phyloP scores from a whole-genome alignment of 1,284 basidiomycete genomes.

The Malassezia sp. region DNA sequence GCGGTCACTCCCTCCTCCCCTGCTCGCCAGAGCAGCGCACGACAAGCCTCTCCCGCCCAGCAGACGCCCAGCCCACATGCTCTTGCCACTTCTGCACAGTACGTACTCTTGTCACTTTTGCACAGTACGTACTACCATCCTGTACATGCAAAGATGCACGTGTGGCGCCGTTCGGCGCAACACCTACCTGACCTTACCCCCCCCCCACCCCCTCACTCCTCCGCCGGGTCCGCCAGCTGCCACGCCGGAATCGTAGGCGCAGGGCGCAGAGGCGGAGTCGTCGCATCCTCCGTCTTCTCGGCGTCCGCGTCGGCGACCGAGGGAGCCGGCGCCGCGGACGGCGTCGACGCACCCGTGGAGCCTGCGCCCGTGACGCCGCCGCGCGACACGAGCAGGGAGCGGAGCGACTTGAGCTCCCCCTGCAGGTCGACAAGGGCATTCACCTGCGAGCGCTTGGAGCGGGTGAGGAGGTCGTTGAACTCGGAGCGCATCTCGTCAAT shows the following conservation, averaged over 20 bases:
- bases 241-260: conserved; percentile 41
- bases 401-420: conserved; percentile 85
- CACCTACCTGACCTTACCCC: too few relatives aligned
- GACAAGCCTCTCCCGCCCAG: too few relatives aligned
- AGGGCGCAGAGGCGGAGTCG: conserved; percentile 22
- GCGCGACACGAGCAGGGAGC: conserved; percentile 75
- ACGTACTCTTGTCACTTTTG: too few relatives aligned
- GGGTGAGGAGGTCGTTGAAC: conserved; percentile 90
- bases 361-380: conserved; percentile 53
- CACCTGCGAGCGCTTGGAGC: conserved; percentile 62
- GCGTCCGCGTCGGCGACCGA: conserved; percentile 10
- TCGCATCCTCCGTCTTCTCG: conserved; percentile 20
- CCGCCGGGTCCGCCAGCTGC: conserved; percentile 31
- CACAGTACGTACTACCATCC: too few relatives aligned
- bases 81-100: too few relatives aligned
- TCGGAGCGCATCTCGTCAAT: conserved; percentile 66
- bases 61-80: too few relatives aligned
- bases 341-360: conserved; percentile 40
- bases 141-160: too few relatives aligned
- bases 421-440: conserved; percentile 68
- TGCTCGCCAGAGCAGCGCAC: too few relatives aligned
- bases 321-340: conserved; percentile 9
- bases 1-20: too few relatives aligned
- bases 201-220: too few relatives aligned
- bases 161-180: too few relatives aligned